These are phyloP conservation scores for Coniophora puteana DNA, from an alignment of 1,284 basidiomycete species.

Conservation along the genomic window DNA sequence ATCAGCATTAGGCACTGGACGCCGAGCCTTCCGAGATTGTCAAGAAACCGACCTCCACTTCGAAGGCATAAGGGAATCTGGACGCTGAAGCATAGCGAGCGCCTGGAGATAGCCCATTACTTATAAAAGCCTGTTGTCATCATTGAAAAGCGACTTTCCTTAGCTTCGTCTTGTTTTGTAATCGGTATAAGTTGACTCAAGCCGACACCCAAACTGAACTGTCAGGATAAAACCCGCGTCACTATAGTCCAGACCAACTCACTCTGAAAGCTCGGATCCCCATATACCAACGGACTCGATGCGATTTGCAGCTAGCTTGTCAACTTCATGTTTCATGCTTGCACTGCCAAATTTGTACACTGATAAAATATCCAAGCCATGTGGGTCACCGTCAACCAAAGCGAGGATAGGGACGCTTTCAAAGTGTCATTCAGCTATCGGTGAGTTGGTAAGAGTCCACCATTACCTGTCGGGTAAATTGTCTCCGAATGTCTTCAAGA, in stretches of 20 bases:
- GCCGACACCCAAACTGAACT: slow-evolving; percentile 56
- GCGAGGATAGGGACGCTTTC: slow-evolving; percentile 69
- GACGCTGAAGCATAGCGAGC: slow-evolving; percentile 55
- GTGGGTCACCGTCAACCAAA: slow-evolving; percentile 88
- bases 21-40: background rate
- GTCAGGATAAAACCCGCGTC: background rate
- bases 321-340: slow-evolving; percentile 60
- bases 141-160: slow-evolving; percentile 38
- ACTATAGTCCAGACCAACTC: slow-evolving; percentile 14
- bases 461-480: slow-evolving; percentile 52
- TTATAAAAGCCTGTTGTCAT: slow-evolving; percentile 1
- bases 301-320: slow-evolving; percentile 58
- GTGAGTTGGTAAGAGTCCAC: slow-evolving; percentile 15
- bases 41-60: slow-evolving; percentile 64
- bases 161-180: slow-evolving; percentile 68
- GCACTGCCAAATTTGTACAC: slow-evolving; percentile 77
- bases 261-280: slow-evolving; percentile 62
- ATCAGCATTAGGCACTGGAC: background rate
- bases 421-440: background rate
- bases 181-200: slow-evolving; percentile 67
- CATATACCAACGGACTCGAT: slow-evolving; percentile 81
- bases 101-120: slow-evolving; percentile 44
- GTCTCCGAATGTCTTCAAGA: slow-evolving; percentile 69
- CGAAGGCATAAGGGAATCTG: slow-evolving; percentile 40
- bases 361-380: slow-evolving; percentile 85